A percentile compares a stretch with the other conserved stretches of the same genome.
These are phyloP conservation scores for Rhododendron vialii DNA, from an alignment of 148 eudicot species.

Conservation along the genomic window DNA sequence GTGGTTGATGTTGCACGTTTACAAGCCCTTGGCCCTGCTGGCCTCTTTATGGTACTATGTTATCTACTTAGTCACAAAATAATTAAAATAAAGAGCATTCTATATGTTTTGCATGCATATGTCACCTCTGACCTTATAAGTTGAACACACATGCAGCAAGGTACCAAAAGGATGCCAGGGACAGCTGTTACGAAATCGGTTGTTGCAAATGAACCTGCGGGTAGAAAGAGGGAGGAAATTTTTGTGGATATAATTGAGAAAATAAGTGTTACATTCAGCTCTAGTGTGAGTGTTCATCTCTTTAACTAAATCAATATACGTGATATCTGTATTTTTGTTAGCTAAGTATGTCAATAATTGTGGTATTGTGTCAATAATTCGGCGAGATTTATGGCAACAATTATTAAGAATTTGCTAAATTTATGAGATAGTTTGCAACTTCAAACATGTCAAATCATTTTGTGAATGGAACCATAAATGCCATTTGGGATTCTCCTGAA, in stretches of 20 bases:
- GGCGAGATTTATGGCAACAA: background rate
- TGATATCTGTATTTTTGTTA: background rate
- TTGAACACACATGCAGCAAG: constrained; percentile 63
- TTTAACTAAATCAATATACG: constrained; percentile 4
- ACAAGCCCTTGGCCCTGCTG: constrained; percentile 82
- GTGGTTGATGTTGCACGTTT: constrained; percentile 83
- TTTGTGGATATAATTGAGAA: constrained; percentile 97
- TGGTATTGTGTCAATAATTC: background rate
- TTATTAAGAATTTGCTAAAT: background rate
- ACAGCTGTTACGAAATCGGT: constrained; percentile 95
- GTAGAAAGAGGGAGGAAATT: constrained; percentile 94
- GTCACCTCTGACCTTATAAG: constrained; percentile 11
- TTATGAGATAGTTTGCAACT: background rate
- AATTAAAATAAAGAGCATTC: background rate
- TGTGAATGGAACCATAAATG: background rate
- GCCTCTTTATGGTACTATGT: constrained; percentile 76
- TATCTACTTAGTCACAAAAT: constrained; percentile 5
- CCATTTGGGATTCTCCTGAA: background rate
- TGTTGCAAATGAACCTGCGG: constrained; percentile 93
- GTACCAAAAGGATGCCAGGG: constrained; percentile 95
- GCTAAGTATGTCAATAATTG: background rate
- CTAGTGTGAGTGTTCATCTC: constrained; percentile 62
- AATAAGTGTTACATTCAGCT: constrained; percentile 93
- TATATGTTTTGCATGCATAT: background rate
- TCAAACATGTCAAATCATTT: background rate